Evolutionary conservation across 2,329 filamentous ascomycete species (phyloP).

Genomic region (Aspergillus clavatus): DNA sequence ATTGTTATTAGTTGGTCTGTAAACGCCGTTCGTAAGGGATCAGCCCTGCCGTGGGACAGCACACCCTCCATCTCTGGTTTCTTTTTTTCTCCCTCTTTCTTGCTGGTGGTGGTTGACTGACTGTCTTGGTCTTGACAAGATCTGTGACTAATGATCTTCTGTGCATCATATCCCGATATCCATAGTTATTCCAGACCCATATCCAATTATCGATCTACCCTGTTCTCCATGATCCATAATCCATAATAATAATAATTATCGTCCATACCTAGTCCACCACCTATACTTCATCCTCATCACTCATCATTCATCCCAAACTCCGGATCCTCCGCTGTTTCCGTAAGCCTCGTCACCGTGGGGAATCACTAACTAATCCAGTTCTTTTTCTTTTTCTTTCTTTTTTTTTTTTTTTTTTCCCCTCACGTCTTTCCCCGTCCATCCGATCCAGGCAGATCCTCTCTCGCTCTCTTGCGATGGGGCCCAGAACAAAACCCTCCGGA

Average conservation of each 20-base stretch:
- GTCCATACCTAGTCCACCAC: too few relatives aligned
- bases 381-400: too few relatives aligned
- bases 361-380: too few relatives aligned
- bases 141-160: slow-evolving; percentile 19
- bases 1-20: too few relatives aligned
- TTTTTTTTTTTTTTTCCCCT: too few relatives aligned
- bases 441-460: slow-evolving; percentile 13
- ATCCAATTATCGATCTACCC: too few relatives aligned
- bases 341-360: slow-evolving; percentile 23
- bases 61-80: slow-evolving; percentile 3
- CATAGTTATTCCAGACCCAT: too few relatives aligned
- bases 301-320: slow-evolving; percentile 1
- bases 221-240: too few relatives aligned
- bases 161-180: too few relatives aligned
- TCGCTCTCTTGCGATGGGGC: slow-evolving; percentile 12
- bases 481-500: slow-evolving; percentile 10
- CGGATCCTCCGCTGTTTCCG: slow-evolving; percentile 19
- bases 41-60: background rate
- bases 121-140: slow-evolving; percentile 9
- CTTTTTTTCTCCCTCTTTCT: slow-evolving; percentile 8
- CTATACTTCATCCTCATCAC: too few relatives aligned
- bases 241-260: too few relatives aligned
- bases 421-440: too few relatives aligned
- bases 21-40: background rate
- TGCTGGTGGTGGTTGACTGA: slow-evolving; percentile 18